Percentiles rank a stretch among this genome's conserved stretches.
phyloP scores from a whole-genome alignment of 2,329 filamentous ascomycete species.

The Pseudocercospora fuligena region DNA sequence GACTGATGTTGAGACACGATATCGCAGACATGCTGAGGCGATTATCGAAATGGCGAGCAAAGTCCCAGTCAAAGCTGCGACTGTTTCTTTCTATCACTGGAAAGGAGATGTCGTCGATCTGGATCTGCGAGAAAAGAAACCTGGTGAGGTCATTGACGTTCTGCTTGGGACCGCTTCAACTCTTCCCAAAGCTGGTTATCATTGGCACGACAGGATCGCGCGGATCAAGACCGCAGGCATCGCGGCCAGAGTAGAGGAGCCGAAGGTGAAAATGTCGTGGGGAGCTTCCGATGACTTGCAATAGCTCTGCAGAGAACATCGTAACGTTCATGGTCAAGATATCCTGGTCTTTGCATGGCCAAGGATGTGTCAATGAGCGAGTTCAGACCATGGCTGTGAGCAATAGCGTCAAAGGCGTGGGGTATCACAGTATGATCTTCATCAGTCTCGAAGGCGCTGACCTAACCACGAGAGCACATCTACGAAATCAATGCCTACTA shows the following conservation, averaged over 20 bases:
- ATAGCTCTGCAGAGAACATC: neutral
- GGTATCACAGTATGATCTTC: neutral
- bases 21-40: conserved; percentile 12
- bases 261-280: neutral
- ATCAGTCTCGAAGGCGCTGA: neutral
- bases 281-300: conserved; percentile 1
- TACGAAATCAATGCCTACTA: neutral
- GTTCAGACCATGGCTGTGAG: neutral
- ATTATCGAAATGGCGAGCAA: conserved; percentile 12
- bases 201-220: neutral
- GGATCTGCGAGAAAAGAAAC: conserved; percentile 1
- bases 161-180: neutral
- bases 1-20: conserved; percentile 8
- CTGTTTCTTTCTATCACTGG: conserved; percentile 16
- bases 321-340: too few species aligned
- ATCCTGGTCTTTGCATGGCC: neutral
- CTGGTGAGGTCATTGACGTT: conserved; percentile 13
- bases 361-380: neutral
- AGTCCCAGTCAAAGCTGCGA: conserved; percentile 5
- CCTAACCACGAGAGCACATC: neutral
- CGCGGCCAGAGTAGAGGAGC: neutral
- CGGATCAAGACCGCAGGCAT: neutral
- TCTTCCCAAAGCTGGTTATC: neutral
- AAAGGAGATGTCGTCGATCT: conserved; percentile 6
- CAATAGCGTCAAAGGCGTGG: neutral